phyloP scores from a whole-genome alignment of 441 rosid species.

The Corymbia calophylla region DNA sequence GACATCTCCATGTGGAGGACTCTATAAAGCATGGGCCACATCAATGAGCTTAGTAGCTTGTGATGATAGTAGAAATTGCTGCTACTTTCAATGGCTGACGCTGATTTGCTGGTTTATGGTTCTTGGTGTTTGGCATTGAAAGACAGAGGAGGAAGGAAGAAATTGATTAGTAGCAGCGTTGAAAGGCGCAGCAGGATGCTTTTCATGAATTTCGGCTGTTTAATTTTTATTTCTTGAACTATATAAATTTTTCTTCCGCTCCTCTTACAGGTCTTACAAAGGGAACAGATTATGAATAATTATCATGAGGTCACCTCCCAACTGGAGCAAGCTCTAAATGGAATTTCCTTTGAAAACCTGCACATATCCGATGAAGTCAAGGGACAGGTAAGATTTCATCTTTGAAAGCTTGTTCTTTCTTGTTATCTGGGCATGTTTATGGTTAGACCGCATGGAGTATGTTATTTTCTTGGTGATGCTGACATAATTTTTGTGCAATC shows the following conservation, averaged over 20 bases:
- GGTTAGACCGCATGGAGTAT: background rate
- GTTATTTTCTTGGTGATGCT: background rate
- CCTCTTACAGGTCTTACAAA: slow-evolving; percentile 64
- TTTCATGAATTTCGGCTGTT: background rate
- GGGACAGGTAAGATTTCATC: slow-evolving; percentile 56
- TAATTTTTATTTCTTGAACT: background rate
- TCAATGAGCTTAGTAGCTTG: background rate
- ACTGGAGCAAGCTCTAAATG: slow-evolving; percentile 67
- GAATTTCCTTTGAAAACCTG: slow-evolving; percentile 55
- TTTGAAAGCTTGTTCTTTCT: background rate
- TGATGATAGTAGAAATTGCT: background rate
- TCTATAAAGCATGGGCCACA: background rate
- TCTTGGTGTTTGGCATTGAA: background rate
- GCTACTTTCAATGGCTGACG: background rate
- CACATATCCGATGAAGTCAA: slow-evolving; percentile 89
- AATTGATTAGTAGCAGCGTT: background rate
- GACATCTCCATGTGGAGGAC: background rate
- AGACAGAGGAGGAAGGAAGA: background rate
- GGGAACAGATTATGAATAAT: slow-evolving; percentile 58
- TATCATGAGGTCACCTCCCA: slow-evolving; percentile 56
- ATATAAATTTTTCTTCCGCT: background rate
- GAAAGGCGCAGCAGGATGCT: background rate
- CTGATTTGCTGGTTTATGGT: background rate
- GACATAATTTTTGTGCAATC: background rate
- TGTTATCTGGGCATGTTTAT: background rate